phyloP scores from a whole-genome alignment of 352 stramenopile species.

The Phytophthora pini region DNA sequence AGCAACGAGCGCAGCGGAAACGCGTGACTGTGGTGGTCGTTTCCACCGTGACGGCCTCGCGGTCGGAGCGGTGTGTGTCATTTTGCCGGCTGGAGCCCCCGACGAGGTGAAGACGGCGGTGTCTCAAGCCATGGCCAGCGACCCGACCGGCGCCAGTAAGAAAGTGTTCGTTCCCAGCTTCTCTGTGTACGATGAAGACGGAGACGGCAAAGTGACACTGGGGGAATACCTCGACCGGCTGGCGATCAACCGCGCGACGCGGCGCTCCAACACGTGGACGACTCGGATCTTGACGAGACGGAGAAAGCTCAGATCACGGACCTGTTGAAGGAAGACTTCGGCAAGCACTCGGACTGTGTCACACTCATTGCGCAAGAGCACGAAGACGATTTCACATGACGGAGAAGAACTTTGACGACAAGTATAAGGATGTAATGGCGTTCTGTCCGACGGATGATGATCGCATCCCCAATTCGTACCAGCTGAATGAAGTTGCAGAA shows the following conservation, averaged over 20 bases:
- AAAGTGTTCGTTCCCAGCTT: slow-evolving; percentile 20
- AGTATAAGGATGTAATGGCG: slow-evolving; percentile 23
- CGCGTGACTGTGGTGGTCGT: slow-evolving; percentile 12
- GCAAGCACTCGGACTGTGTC: slow-evolving; percentile 22
- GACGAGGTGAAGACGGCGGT: slow-evolving; percentile 13
- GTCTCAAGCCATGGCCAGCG: slow-evolving; percentile 32
- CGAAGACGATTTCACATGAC: slow-evolving; percentile 21
- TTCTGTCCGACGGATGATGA: slow-evolving; percentile 19
- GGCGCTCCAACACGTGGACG: slow-evolving; percentile 12
- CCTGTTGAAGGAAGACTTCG: slow-evolving; percentile 26
- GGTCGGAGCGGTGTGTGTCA: slow-evolving; percentile 21
- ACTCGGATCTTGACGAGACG: slow-evolving; percentile 14
- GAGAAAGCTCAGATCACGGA: slow-evolving; percentile 13
- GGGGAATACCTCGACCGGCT: slow-evolving; percentile 31
- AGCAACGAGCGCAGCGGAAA: slow-evolving; percentile 17
- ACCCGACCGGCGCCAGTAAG: slow-evolving; percentile 6
- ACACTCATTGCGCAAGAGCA: slow-evolving; percentile 13
- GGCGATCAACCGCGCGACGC: slow-evolving; percentile 21
- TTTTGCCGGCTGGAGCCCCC: slow-evolving; percentile 13
- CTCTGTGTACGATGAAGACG: slow-evolving; percentile 26
- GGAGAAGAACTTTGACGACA: slow-evolving; percentile 25
- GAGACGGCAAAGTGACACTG: slow-evolving; percentile 28
- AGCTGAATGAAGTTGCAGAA: slow-evolving; percentile 13
- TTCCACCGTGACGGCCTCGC: slow-evolving; percentile 25
- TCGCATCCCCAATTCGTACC: slow-evolving; percentile 16